A percentile compares a stretch with the other conserved stretches of the same genome.
phyloP scores from a whole-genome alignment of 2,329 filamentous ascomycete species.

The Colletotrichum sidae region DNA sequence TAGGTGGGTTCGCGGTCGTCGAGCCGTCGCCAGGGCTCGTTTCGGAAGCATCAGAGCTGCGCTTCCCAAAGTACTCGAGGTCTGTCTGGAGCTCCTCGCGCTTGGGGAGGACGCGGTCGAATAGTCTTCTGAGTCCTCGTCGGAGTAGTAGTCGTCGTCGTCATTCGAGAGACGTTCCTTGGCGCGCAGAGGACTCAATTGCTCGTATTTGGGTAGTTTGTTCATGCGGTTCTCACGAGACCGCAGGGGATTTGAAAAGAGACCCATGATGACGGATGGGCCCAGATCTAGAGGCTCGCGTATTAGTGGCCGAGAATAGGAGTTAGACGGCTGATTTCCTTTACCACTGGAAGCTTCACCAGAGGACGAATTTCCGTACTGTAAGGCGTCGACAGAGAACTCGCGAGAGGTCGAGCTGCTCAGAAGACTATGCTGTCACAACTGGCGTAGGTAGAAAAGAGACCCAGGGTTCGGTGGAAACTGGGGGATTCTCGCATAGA shows the following conservation, averaged over 20 bases:
- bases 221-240: constrained; percentile 55
- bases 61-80: constrained; percentile 56
- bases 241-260: constrained; percentile 60
- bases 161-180: constrained; percentile 67
- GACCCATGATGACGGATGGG: constrained; percentile 56
- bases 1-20: constrained; percentile 51
- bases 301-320: constrained; percentile 6
- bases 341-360: constrained; percentile 17
- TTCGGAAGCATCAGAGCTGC: constrained; percentile 59
- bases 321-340: neutral
- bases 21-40: constrained; percentile 46
- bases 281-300: constrained; percentile 27
- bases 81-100: constrained; percentile 66
- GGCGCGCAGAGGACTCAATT: constrained; percentile 43
- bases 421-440: neutral
- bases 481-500: constrained; percentile 10
- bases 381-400: constrained; percentile 13
- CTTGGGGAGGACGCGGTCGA: constrained; percentile 57
- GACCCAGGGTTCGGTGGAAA: constrained; percentile 12
- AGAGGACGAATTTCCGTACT: constrained; percentile 4
- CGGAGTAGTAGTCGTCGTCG: constrained; percentile 59
- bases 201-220: constrained; percentile 64
- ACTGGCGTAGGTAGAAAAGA: constrained; percentile 11
- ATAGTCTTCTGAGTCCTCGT: constrained; percentile 56
- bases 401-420: constrained; percentile 1